phyloP scores from a whole-genome alignment of 75 land plant genomes.

The Chamaecyparis obtusa region DNA sequence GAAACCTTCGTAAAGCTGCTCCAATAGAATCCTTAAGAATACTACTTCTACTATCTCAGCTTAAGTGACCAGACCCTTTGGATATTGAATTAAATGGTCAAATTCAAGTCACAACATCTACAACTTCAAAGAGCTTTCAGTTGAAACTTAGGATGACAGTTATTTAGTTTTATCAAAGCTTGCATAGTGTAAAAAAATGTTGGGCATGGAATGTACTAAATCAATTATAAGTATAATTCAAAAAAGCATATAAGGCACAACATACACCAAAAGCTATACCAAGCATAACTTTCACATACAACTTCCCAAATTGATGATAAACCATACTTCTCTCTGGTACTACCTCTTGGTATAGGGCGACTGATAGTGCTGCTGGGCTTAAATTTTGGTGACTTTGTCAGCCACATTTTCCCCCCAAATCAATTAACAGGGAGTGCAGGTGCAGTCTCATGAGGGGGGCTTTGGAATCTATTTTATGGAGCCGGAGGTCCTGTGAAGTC shows the following conservation, averaged over 20 bases:
- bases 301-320: background rate
- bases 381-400: too few species aligned
- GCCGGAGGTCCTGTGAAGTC: too few species aligned
- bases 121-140: background rate
- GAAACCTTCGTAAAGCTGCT: background rate
- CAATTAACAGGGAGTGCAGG: too few species aligned
- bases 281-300: background rate
- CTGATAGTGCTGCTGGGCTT: too few species aligned
- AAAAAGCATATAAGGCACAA: background rate
- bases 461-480: too few species aligned
- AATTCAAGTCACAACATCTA: background rate
- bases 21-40: background rate
- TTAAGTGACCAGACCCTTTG: background rate
- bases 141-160: background rate
- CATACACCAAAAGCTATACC: background rate
- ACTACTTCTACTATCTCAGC: background rate
- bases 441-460: too few species aligned
- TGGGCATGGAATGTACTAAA: background rate
- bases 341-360: too few species aligned
- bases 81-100: background rate
- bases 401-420: too few species aligned
- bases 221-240: too few species aligned
- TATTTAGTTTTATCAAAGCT: background rate
- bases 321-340: background rate
- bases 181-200: background rate